A percentile compares a stretch with the other conserved stretches of the same genome.
phyloP scores from a whole-genome alignment of 148 eudicot species.

The Dysphania ambrosioides region DNA sequence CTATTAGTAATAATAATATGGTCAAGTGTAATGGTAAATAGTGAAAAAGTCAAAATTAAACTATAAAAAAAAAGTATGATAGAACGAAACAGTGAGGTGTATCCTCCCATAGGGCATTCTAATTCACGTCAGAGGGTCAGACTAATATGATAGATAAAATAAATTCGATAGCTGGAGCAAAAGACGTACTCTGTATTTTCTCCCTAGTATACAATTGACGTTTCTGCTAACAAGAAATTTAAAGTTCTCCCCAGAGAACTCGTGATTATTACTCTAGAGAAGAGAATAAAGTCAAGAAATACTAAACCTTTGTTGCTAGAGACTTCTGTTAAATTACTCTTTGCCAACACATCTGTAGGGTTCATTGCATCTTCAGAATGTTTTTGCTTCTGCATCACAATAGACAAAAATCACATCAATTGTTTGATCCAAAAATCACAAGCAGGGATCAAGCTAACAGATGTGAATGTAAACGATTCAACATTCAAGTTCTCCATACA shows the following conservation, averaged over 20 bases:
- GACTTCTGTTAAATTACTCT: background rate
- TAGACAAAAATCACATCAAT: background rate
- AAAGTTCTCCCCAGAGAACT: background rate
- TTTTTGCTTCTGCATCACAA: conserved; percentile 7
- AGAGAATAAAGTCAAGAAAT: background rate
- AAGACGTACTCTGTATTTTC: no score
- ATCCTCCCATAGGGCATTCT: no score
- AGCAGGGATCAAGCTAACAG: background rate
- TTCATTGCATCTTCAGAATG: conserved; percentile 6
- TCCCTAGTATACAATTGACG: background rate
- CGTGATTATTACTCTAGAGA: background rate
- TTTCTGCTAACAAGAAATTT: background rate
- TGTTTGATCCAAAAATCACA: background rate
- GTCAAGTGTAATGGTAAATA: no score
- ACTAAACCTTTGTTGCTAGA: background rate
- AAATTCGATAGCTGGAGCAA: no score
- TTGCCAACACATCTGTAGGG: conserved; percentile 15
- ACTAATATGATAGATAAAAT: no score
- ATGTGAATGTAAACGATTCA: background rate
- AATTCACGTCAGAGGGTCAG: no score
- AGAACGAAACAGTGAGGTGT: no score
- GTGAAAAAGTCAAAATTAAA: no score
- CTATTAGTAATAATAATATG: no score
- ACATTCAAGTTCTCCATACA: background rate
- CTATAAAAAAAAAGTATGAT: no score